Base-by-base conservation (phyloP, 768 basidiomycete genomes). In the Chalciporus pseudorubinellus region DNA sequence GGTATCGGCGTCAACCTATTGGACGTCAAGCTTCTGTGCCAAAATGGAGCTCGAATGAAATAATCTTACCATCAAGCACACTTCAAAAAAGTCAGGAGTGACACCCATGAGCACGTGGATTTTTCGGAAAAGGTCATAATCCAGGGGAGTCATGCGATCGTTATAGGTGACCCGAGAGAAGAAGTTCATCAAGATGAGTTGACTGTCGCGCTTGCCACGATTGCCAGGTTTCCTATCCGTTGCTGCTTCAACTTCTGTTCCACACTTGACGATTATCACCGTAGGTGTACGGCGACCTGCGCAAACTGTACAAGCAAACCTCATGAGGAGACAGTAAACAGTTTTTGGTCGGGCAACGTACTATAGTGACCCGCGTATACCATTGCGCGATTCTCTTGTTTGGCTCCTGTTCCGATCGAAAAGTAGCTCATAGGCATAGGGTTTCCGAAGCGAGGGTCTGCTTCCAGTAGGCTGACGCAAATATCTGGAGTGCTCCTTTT, bases 301-400 rank as follows among this genome's bases (percentile, higher is more conserved):
- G 57, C 88, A 81, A 56, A 85, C 89, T 87, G 48, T 33, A 21
- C n/a, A 52, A 46, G 31, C 49, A 41, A 55, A 12, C 26, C 11
- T 18, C 13, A 22, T 56, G 20, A 60, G 36, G 18, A 42, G 4
- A 42, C n/a, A 44, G 44, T 29, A 14, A 42, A 12, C 12, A 50
- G 39, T 42, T 4, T 5, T 10, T 18, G 3, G 40, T 26, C 22
- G 21, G 31, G 56, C 33, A 43, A 81, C 92, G 66, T 68, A 95
- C 93, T 90, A 71, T 98, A 98, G 75, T 99, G 95, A n/a, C 97
- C 97, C 46, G 97, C 97, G 75, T 99, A 98, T 18, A 98, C 90
- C 91, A 97, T 91, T 7, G 95, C 95, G 48, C 93, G 80, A 61
- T 99, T 99, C 65, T 94, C 85, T 47, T 78, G 80, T 75, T 98